Conservation (phyloP, 345 rosid genomes). For the Chamaenerion angustifolium region DNA sequence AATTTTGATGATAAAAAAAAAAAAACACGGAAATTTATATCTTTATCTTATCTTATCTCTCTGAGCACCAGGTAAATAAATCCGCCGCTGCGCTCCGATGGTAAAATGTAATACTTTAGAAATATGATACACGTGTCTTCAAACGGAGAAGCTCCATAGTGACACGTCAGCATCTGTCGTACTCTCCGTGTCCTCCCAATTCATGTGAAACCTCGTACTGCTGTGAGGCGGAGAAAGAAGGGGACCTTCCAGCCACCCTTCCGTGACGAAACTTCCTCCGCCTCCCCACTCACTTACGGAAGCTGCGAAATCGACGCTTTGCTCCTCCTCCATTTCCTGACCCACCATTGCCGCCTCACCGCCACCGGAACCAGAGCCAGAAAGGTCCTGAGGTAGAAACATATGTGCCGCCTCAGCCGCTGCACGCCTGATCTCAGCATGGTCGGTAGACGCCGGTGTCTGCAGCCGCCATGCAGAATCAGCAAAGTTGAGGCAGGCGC, state of each 20-base stretch:
- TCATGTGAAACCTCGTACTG: background rate
- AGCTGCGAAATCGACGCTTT: background rate
- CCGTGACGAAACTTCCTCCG: background rate
- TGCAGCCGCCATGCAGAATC: constrained; percentile 22
- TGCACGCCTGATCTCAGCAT: constrained; percentile 22
- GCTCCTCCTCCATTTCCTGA: background rate
- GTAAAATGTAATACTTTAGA: too few relatives aligned
- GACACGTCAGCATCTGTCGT: constrained; percentile 1
- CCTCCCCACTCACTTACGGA: background rate
- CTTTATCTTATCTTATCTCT: too few relatives aligned
- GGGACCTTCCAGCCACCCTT: constrained; percentile 5
- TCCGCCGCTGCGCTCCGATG: too few relatives aligned
- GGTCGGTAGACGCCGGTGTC: constrained; percentile 13
- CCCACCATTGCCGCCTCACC: background rate
- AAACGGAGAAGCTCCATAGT: constrained; percentile 2
- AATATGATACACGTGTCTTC: background rate
- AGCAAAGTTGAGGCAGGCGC: constrained; percentile 33
- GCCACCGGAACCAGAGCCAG: background rate
- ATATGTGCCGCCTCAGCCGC: constrained; percentile 24
- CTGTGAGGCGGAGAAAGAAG: constrained; percentile 10
- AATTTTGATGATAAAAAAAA: too few relatives aligned
- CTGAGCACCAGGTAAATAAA: too few relatives aligned
- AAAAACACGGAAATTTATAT: too few relatives aligned
- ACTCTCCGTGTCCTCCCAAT: constrained; percentile 8
- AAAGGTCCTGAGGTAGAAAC: background rate